phyloP scores from a whole-genome alignment of 2,329 filamentous ascomycete genomes.

The Rhinocladiella similis region DNA sequence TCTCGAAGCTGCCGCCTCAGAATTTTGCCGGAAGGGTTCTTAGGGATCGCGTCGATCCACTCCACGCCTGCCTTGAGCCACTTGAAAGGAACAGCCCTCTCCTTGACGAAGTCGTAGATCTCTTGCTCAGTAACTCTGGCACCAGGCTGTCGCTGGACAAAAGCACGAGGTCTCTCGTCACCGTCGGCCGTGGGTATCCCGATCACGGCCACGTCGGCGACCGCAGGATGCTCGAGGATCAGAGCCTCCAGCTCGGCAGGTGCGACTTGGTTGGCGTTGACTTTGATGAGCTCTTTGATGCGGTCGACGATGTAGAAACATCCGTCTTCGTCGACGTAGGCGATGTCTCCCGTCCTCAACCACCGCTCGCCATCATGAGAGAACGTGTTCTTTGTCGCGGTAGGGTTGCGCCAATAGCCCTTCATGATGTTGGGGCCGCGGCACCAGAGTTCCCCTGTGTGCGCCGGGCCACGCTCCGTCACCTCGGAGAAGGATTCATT shows the following conservation, averaged over 20 bases:
- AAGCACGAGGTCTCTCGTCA: conserved; percentile 41
- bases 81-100: neutral
- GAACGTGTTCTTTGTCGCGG: too few species aligned
- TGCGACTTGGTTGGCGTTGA: conserved; percentile 53
- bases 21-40: too few species aligned
- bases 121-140: conserved; percentile 38
- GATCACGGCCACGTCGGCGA: conserved; percentile 48
- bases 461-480: too few species aligned
- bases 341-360: conserved; percentile 61
- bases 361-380: conserved; percentile 52
- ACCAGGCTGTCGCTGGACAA: conserved; percentile 39
- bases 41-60: too few species aligned
- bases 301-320: conserved; percentile 66
- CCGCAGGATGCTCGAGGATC: conserved; percentile 44
- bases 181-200: conserved; percentile 39
- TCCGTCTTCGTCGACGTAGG: conserved; percentile 38
- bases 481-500: conserved; percentile 35
- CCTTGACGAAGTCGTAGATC: conserved; percentile 29
- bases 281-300: conserved; percentile 51
- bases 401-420: too few species aligned
- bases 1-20: too few species aligned
- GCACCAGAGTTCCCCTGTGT: too few species aligned
- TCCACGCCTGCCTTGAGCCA: too few species aligned
- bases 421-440: too few species aligned
- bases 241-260: conserved; percentile 49